phyloP scores from a whole-genome alignment of 108 stramenopile species.

The Conticribra guillardii region DNA sequence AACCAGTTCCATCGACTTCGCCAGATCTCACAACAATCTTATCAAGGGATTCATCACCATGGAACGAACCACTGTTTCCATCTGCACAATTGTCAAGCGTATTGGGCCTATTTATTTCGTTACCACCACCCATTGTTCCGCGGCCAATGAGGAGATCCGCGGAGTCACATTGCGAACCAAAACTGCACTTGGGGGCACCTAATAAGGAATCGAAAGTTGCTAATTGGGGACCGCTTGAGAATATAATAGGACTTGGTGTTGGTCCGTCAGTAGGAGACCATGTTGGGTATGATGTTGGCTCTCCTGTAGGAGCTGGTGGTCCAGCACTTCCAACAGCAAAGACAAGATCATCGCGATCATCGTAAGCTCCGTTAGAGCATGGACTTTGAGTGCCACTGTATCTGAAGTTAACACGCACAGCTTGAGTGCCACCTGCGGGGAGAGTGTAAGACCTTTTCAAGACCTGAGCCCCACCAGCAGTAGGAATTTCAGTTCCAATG shows the following conservation, averaged over 20 bases:
- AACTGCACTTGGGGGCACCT: not conserved
- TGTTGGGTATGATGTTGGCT: no score
- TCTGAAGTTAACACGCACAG: slow-evolving; percentile 13
- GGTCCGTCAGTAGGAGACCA: no score
- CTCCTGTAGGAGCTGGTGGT: no score
- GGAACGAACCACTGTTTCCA: slow-evolving; percentile 4
- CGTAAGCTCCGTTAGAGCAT: slow-evolving; percentile 3
- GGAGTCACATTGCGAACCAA: not conserved
- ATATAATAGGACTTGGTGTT: no score
- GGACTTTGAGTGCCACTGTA: not conserved
- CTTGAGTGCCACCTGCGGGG: not conserved
- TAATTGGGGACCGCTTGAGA: no score
- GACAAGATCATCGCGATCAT: not conserved
- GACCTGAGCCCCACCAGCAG: not conserved
- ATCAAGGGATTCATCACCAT: slow-evolving; percentile 18
- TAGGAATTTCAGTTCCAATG: slow-evolving; percentile 6
- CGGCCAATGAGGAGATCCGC: not conserved
- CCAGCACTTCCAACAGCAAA: not conserved
- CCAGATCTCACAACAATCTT: slow-evolving; percentile 15
- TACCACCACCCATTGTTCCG: not conserved
- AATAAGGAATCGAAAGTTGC: no score
- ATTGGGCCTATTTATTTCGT: slow-evolving; percentile 13
- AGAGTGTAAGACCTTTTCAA: slow-evolving; percentile 3
- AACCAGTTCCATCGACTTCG: not conserved
- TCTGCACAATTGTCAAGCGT: slow-evolving; percentile 5